phyloP scores from a whole-genome alignment of 2,329 filamentous ascomycete genomes.

The Claviceps pazoutovae region DNA sequence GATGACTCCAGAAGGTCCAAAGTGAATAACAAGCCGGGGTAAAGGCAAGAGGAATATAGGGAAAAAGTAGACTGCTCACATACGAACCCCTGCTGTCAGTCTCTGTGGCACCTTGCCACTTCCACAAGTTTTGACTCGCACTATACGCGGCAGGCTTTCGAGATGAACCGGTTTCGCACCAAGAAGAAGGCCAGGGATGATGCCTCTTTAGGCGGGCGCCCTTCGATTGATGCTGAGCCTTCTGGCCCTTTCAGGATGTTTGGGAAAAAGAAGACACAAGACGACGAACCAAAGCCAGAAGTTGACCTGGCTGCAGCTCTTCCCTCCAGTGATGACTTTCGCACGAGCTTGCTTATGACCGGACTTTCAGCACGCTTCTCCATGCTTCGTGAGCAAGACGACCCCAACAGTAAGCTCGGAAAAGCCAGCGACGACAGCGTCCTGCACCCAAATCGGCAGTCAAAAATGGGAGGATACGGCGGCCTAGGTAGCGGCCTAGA shows the following conservation, averaged over 20 bases:
- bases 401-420: conserved; percentile 74
- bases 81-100: background rate
- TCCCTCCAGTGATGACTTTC: conserved; percentile 76
- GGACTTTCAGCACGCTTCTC: conserved; percentile 90
- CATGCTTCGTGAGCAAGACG: conserved; percentile 90
- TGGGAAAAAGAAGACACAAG: conserved; percentile 39
- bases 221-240: conserved; percentile 41
- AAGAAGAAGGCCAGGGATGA: conserved; percentile 58
- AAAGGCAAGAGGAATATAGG: background rate
- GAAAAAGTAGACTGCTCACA: background rate
- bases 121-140: background rate
- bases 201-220: conserved; percentile 26
- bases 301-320: conserved; percentile 62
- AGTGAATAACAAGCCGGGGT: background rate
- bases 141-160: background rate
- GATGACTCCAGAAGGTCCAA: background rate
- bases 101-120: background rate
- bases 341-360: conserved; percentile 91
- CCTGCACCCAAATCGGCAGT: conserved; percentile 67
- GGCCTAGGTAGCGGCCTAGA: conserved; percentile 39
- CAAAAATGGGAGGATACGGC: conserved; percentile 60
- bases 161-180: conserved; percentile 61
- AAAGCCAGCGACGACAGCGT: conserved; percentile 96
- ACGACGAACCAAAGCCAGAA: conserved; percentile 46
- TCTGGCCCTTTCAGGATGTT: conserved; percentile 41